Conservation (phyloP, 208 protist genomes). For the Crithidia expoeki region DNA sequence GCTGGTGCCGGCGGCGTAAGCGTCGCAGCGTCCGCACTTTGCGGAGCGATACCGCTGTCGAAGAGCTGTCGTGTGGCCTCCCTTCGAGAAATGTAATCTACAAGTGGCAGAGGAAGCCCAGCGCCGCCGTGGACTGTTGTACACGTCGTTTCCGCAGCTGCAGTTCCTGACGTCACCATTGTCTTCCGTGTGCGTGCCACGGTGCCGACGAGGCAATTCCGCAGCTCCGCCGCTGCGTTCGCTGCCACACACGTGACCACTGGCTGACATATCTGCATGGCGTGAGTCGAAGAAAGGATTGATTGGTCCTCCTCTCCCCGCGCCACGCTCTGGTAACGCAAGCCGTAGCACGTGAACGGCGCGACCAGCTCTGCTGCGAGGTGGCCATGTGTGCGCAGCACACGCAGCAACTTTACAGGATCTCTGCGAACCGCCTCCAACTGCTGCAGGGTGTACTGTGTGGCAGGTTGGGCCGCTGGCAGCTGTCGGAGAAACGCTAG, state of each 20-base stretch:
- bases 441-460: constrained; percentile 9
- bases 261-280: constrained; percentile 25
- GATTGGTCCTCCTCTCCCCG: constrained; percentile 22
- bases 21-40: background rate
- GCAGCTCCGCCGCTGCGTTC: constrained; percentile 24
- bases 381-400: constrained; percentile 25
- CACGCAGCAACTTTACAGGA: constrained; percentile 4
- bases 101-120: constrained; percentile 15
- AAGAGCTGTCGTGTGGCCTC: background rate
- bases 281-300: constrained; percentile 10
- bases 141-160: no score
- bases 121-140: background rate
- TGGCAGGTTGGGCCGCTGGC: background rate
- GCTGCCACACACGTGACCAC: constrained; percentile 7
- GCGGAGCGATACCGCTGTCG: background rate
- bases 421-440: constrained; percentile 11
- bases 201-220: constrained; percentile 20
- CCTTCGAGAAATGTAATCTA: constrained; percentile 5
- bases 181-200: background rate
- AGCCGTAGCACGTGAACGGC: constrained; percentile 14
- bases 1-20: no score
- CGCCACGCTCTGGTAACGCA: constrained; percentile 27
- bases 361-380: constrained; percentile 19
- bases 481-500: constrained; percentile 20
- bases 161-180: no score